These are phyloP conservation scores for Clarireedia hainanense DNA, from an alignment of 2,329 filamentous ascomycete genomes.

Conservation along the genomic window DNA sequence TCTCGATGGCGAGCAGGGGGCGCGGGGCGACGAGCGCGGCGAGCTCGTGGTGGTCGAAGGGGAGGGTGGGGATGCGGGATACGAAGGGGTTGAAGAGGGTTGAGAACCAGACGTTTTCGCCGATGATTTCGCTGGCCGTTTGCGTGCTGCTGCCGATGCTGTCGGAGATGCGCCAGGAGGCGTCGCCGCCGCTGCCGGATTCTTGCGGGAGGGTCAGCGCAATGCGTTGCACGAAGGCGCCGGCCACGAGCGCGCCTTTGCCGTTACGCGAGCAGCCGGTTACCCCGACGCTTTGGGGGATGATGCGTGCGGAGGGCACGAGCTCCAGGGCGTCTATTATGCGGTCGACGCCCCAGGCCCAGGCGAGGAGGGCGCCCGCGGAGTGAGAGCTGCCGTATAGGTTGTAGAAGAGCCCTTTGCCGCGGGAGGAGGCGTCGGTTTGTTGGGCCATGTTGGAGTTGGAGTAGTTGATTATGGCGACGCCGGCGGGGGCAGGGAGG, in stretches of 20 bases:
- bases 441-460: conserved; percentile 51
- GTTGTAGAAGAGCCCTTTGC: conserved; percentile 47
- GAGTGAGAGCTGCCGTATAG: conserved; percentile 47
- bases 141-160: conserved; percentile 49
- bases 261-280: conserved; percentile 59
- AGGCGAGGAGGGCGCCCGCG: conserved; percentile 51
- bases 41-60: conserved; percentile 51
- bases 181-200: conserved; percentile 52
- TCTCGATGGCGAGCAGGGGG: conserved; percentile 48
- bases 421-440: conserved; percentile 38
- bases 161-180: conserved; percentile 52
- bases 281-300: conserved; percentile 43
- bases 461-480: conserved; percentile 51
- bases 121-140: conserved; percentile 48
- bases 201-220: conserved; percentile 55
- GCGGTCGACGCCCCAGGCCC: conserved; percentile 55
- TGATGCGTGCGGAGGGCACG: conserved; percentile 38
- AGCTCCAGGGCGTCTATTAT: conserved; percentile 51
- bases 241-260: conserved; percentile 55
- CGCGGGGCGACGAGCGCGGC: conserved; percentile 50
- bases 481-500: conserved; percentile 45
- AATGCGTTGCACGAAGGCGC: conserved; percentile 50
- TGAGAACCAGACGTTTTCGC: conserved; percentile 57
- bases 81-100: conserved; percentile 45
- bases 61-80: conserved; percentile 37